A percentile compares a stretch with the other conserved stretches of the same genome.
Conservation (phyloP, 2,329 filamentous ascomycete species). For the Parafenestella ontariensis region DNA sequence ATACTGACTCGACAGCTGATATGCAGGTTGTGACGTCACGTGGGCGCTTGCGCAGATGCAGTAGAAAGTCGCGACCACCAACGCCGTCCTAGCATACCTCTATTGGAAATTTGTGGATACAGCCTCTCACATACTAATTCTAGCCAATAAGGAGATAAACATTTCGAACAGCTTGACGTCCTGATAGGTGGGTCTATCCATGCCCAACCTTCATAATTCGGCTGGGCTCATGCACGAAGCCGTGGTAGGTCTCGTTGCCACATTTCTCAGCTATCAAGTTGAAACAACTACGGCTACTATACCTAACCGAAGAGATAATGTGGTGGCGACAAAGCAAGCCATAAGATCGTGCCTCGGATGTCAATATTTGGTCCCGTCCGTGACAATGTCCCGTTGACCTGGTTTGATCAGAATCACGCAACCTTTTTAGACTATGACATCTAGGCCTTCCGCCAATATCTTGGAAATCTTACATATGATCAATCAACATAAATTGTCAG, state of each 20-base stretch:
- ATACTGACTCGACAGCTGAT: neutral
- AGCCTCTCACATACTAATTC: neutral
- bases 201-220: neutral
- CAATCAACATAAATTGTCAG: neutral
- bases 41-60: neutral
- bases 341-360: neutral
- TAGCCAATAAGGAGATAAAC: neutral
- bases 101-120: neutral
- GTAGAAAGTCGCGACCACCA: neutral
- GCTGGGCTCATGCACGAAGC: neutral
- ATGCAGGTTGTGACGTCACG: neutral
- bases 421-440: neutral
- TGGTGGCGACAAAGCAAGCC: neutral
- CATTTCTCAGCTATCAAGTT: neutral
- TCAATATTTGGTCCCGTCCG: neutral
- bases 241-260: neutral
- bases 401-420: neutral
- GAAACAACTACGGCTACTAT: neutral
- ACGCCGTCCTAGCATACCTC: neutral
- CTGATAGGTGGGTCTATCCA: neutral
- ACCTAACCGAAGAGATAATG: neutral
- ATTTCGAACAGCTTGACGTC: neutral
- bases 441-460: neutral
- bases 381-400: neutral
- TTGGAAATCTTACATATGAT: neutral